Conservation (phyloP, 257 asterid species). For the Jasminum sambac region DNA sequence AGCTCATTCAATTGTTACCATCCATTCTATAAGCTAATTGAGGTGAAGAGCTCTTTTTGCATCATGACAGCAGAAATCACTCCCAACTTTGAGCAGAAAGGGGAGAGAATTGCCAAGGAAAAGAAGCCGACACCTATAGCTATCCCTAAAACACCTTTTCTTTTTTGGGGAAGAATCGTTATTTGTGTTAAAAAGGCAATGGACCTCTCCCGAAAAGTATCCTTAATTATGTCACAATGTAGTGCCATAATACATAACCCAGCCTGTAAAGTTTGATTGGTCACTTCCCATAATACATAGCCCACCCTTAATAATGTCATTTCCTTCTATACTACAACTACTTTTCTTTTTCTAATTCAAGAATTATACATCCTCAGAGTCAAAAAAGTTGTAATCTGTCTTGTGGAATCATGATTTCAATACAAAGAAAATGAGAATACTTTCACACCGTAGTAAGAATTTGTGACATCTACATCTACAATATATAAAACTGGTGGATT, state of each 20-base stretch:
- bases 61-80: too few species aligned
- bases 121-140: not conserved
- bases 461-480: too few species aligned
- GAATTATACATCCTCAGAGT: not conserved
- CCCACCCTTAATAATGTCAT: not conserved
- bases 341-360: not conserved
- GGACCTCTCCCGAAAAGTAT: not conserved
- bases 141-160: not conserved
- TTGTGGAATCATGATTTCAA: not conserved
- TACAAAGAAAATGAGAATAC: not conserved
- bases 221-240: not conserved
- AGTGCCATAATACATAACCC: not conserved
- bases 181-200: not conserved
- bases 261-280: slow-evolving; percentile 9
- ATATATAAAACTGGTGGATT: too few species aligned
- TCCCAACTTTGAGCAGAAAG: not conserved
- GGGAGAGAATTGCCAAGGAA: not conserved
- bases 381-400: too few species aligned
- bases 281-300: not conserved
- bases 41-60: too few species aligned
- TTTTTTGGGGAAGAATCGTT: not conserved
- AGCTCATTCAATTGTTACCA: too few species aligned
- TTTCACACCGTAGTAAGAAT: not conserved
- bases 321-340: not conserved
- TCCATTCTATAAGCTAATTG: too few species aligned